Conservation (phyloP, 177 flowering plant species). For the Vitis hybrid region DNA sequence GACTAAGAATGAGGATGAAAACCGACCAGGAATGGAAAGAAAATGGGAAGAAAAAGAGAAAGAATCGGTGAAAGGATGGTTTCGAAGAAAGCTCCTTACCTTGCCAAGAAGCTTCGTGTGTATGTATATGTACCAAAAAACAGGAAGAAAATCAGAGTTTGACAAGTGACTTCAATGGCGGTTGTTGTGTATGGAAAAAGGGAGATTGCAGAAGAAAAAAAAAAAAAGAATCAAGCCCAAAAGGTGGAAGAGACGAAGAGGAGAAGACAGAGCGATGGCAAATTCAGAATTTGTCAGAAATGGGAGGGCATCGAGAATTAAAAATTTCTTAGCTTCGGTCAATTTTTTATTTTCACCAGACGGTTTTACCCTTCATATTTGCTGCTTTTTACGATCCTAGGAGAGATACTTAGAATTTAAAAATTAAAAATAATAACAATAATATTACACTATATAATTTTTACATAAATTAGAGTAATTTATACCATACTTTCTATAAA, state of each 20-base stretch:
- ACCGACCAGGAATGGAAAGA: not conserved
- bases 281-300: not conserved
- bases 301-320: constrained; percentile 7
- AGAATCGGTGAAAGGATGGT: not conserved
- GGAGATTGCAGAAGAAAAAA: not conserved
- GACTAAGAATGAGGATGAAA: too few relatives aligned
- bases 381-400: not conserved
- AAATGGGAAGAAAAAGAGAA: constrained; percentile 2
- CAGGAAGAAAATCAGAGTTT: too few relatives aligned
- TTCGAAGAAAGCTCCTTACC: too few relatives aligned
- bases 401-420: not conserved
- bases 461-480: too few relatives aligned
- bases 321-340: constrained; percentile 3
- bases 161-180: too few relatives aligned
- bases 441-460: too few relatives aligned
- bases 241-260: constrained; percentile 9
- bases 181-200: not conserved
- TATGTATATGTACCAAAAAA: too few relatives aligned
- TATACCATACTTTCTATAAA: too few relatives aligned
- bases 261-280: not conserved
- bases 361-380: constrained; percentile 2
- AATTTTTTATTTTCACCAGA: not conserved
- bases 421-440: too few relatives aligned
- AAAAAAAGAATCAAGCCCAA: too few relatives aligned
- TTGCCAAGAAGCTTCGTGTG: too few relatives aligned